phyloP scores from a whole-genome alignment of 768 basidiomycete genomes.

The Porphyrellus cyaneotinctus region DNA sequence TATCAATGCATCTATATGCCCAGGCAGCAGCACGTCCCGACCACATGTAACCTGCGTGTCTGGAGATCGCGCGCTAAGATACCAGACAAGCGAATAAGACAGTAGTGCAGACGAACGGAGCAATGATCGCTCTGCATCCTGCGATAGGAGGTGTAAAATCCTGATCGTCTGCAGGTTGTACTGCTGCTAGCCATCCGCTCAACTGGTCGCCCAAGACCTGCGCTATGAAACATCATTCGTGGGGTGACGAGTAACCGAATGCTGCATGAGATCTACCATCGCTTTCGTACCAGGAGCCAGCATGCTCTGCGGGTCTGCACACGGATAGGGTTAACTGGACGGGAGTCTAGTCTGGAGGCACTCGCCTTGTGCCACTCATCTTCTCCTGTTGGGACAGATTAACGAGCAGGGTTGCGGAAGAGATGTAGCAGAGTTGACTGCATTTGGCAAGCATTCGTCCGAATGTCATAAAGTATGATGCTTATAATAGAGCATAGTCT shows the following conservation, averaged over 20 bases:
- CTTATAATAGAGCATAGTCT: constrained; percentile 40
- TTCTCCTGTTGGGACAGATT: constrained; percentile 6
- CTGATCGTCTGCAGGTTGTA: constrained; percentile 42
- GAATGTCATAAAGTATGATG: constrained; percentile 13
- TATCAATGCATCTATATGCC: constrained; percentile 91
- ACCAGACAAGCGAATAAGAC: neutral
- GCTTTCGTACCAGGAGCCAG: constrained; percentile 84
- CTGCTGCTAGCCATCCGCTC: constrained; percentile 55
- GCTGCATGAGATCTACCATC: constrained; percentile 44
- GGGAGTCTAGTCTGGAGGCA: neutral
- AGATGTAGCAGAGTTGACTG: constrained; percentile 15
- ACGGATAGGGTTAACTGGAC: neutral
- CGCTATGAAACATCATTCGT: constrained; percentile 37
- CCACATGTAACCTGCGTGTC: constrained; percentile 95
- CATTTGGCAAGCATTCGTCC: constrained; percentile 24
- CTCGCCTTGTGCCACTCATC: constrained; percentile 30
- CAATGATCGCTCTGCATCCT: constrained; percentile 85
- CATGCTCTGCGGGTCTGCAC: constrained; percentile 69
- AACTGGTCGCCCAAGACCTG: constrained; percentile 59
- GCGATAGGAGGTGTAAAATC: constrained; percentile 62
- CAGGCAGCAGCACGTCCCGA: constrained; percentile 93
- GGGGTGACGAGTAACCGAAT: constrained; percentile 14
- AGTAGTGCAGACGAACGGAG: constrained; percentile 61
- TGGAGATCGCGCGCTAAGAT: constrained; percentile 31
- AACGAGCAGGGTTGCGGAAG: constrained; percentile 13